Evolutionary conservation across 805 yeast genomes (phyloP), one percentile per base, ranked within the genome.

Genomic region (Kodamaea jinghongensis): DNA sequence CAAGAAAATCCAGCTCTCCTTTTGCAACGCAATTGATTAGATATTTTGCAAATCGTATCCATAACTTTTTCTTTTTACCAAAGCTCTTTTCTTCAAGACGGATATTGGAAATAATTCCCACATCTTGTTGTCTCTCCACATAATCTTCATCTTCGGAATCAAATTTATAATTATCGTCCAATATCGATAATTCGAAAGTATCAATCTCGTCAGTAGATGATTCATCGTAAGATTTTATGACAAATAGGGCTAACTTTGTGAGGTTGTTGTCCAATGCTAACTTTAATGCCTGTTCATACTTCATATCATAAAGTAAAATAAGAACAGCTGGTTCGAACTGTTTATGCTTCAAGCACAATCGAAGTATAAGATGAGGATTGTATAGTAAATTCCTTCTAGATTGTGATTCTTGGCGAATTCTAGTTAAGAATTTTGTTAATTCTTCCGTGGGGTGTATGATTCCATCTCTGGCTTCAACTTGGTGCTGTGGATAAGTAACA

Each of bases 221-320:
- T 36, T 63, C 58, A 33, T 62, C 70, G 42, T 56, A 66, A 20
- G 55, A 58, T 27, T 52, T 55, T 37, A 69, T 48, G 1, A 68
- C 65, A 44, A 54, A 58, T 31, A 63, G 68, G 0, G 63, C 90
- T 31, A 78, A 63, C 16, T 80, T 82, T 4, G 79, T 61, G 49
- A 83, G 63, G 25, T 76, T 76, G 44, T 78, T 63, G 3, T 76
- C 71, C 33, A 93, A 64, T 0, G 96, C 91, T 40, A 93, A 58
- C 35, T 71, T 71, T 26, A 90, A 78, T 0, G 98, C 97, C 39
- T 86, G 89, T 44, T 88, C 95, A 54, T 73, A 86, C 3, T 73
- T 77, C 60, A 87, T 61, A 41, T 66, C 70, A 36, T 76, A 67
- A 1, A 93, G 76, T 50, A 84, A 79, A n/a, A 93, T 73, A 42